Percentiles rank a stretch among this genome's conserved stretches.
Conservation (phyloP, 225 moss, liverwort and hornwort species). For the Straminergon stramineum region DNA sequence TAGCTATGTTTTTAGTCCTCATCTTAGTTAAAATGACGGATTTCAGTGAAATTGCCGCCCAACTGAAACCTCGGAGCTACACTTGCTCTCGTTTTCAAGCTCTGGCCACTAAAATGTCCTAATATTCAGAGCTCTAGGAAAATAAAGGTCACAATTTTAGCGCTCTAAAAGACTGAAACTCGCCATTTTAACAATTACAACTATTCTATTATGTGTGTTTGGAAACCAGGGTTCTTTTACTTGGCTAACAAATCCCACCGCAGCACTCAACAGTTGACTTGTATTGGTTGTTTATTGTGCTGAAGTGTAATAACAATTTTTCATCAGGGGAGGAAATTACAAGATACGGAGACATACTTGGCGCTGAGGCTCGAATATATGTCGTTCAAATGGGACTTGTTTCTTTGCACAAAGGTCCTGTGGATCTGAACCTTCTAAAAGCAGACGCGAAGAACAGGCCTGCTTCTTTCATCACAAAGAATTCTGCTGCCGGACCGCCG, state of each 20-base stretch:
- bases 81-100: background rate
- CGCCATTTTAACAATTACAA: background rate
- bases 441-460: constrained; percentile 10
- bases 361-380: constrained; percentile 57
- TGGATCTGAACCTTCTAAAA: constrained; percentile 7
- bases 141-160: background rate
- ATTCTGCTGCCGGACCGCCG: background rate
- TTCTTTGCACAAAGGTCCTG: constrained; percentile 28
- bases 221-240: background rate
- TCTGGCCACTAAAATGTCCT: background rate
- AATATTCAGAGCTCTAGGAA: background rate
- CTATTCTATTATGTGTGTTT: background rate
- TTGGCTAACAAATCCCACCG: background rate
- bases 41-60: background rate
- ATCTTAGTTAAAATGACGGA: background rate
- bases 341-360: constrained; percentile 49
- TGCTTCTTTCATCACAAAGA: constrained; percentile 26
- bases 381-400: constrained; percentile 71
- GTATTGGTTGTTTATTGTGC: background rate
- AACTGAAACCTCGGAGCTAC: background rate
- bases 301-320: background rate
- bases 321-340: constrained; percentile 67
- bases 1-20: background rate
- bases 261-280: background rate
- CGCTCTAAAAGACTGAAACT: background rate